phyloP scores from a whole-genome alignment of 2,329 filamentous ascomycete genomes.

The Sordariomycetes sp. region DNA sequence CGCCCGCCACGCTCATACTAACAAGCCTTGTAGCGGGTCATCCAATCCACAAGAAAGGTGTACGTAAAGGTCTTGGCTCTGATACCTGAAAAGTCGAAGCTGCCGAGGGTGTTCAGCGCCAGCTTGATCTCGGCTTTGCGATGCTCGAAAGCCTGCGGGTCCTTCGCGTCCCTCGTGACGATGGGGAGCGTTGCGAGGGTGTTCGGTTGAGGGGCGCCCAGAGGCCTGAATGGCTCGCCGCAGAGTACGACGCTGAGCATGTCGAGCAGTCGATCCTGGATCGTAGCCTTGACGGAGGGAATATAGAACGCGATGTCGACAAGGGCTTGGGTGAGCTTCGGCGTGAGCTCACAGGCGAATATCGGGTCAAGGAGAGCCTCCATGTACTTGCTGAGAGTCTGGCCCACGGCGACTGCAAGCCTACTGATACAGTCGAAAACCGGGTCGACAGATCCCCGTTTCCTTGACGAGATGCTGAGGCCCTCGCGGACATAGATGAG shows the following conservation, averaged over 20 bases:
- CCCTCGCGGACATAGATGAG: constrained; percentile 89
- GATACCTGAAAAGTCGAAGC: constrained; percentile 71
- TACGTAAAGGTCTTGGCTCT: not conserved
- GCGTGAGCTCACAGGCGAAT: constrained; percentile 89
- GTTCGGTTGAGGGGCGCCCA: constrained; percentile 79
- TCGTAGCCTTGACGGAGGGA: constrained; percentile 81
- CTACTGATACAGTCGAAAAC: constrained; percentile 98
- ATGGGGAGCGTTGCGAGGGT: constrained; percentile 72
- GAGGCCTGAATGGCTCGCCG: constrained; percentile 80
- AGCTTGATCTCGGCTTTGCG: constrained; percentile 82
- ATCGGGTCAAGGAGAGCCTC: constrained; percentile 91
- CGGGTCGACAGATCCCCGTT: constrained; percentile 56
- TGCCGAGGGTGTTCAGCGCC: constrained; percentile 90
- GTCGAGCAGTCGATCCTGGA: constrained; percentile 87
- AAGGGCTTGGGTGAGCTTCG: constrained; percentile 86
- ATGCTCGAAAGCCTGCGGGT: constrained; percentile 69
- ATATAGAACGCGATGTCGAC: constrained; percentile 99
- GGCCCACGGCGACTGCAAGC: constrained; percentile 86
- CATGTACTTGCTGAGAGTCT: constrained; percentile 97
- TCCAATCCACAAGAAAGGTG: not conserved
- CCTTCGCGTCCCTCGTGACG: constrained; percentile 78
- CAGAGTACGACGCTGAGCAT: constrained; percentile 92
- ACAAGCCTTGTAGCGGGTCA: not conserved
- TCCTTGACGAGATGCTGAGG: constrained; percentile 66
- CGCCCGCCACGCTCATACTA: constrained; percentile 1